Evolutionary conservation across 257 asterid genomes (phyloP), one percentile per base, ranked within the genome.

Genomic region (Nicotiana tomentosiformis): DNA sequence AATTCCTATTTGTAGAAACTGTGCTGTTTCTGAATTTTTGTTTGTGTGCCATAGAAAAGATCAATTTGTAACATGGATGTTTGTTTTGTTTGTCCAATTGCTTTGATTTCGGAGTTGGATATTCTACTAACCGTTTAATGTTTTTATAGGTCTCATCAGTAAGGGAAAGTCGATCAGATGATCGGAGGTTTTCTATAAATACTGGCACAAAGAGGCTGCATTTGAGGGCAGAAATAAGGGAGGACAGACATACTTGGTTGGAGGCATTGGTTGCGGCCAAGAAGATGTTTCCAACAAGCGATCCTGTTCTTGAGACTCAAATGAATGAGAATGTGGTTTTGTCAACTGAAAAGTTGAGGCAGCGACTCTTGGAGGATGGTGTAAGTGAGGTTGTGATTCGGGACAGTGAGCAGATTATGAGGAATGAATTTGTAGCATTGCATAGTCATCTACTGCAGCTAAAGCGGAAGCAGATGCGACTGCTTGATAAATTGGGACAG

Each of bases 331-430:
- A 49, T 74, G 11, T 85, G 72, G 55, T 78, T 7, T 61, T 77
- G 30, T 82, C 87, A 37, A 85, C 87, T 46, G 87, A 85, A 46
- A 85, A 85, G 77, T 56, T 85, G 77, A 76, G 87, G 68, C 84
- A 82, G 8, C 77, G 87, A 12, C 84, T 85, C 80, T 55, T 82
- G 83, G 83, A 77, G 57, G 85, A 85, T 53, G 87, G 87, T 58
- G 76, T 85, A 37, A 81, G 85, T 82, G 87, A 85, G 60, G 80
- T 66, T 20, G 87, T 82, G 20, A 77, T 85, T 35, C 58, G 26
- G 82, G 87, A 85, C 77, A 55, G 85, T 30, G 85, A 85, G 77
- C 82, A 85, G 76, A 85, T 85, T 30, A 85, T 85, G 85, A 82
- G 80, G 61, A 77, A 37, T 82, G 87, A 82, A 74, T 85, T 82